These are phyloP conservation scores for Coemansia umbellata DNA, from an alignment of 192 early-diverging fungal species.

Conservation along the genomic window DNA sequence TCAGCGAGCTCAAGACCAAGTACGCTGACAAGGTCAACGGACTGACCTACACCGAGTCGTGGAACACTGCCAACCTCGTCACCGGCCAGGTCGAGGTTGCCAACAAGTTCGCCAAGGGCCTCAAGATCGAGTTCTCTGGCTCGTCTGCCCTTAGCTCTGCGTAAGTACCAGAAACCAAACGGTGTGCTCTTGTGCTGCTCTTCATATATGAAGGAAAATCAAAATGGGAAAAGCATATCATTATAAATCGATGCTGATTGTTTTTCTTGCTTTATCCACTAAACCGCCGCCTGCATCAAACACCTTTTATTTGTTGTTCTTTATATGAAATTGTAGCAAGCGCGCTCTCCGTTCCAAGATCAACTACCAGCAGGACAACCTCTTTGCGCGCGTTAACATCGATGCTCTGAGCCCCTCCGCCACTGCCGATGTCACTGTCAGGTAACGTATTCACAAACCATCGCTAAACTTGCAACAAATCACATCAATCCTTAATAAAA, in stretches of 20 bases:
- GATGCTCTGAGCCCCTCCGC: conserved; percentile 95
- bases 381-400: conserved; percentile 83
- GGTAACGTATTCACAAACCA: conserved; percentile 22
- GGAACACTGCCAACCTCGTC: conserved; percentile 93
- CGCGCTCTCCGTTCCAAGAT: conserved; percentile 56
- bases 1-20: conserved; percentile 97
- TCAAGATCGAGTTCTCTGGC: conserved; percentile 88
- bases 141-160: conserved; percentile 73
- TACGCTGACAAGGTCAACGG: conserved; percentile 92
- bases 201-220: no score
- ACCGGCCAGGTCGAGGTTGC: conserved; percentile 89
- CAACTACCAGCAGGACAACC: conserved; percentile 93
- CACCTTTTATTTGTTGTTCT: not conserved
- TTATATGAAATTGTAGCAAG: conserved; percentile 47
- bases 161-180: conserved; percentile 77
- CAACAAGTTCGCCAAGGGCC: conserved; percentile 92
- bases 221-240: no score
- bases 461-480: not conserved
- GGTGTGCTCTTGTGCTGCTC: no score
- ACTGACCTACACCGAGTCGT: conserved; percentile 92
- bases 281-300: no score
- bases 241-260: no score
- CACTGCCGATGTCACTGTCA: conserved; percentile 79
- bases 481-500: no score
- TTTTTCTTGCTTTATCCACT: no score